Base-by-base conservation (phyloP, 2,329 filamentous ascomycete species). In the Sphaerulina populicola region DNA sequence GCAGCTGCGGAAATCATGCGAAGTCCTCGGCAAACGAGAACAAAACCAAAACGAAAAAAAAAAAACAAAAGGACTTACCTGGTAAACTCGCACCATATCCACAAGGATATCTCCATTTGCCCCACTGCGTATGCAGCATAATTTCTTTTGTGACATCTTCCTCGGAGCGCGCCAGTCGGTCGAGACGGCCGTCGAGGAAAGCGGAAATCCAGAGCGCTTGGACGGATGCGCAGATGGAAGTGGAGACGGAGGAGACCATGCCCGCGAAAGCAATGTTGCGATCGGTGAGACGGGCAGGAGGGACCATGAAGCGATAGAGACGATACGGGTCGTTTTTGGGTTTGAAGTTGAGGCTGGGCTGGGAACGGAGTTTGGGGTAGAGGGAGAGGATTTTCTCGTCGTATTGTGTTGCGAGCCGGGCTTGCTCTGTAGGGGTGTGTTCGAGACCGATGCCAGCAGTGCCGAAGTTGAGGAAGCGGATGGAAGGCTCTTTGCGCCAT, bases 51-150 rank as follows among this genome's bases (percentile, higher is more conserved):
- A n/a, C n/a, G n/a, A n/a, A n/a, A n/a, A n/a, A 7, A 5, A 27
- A 27, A 27, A 27, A 27, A 27, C 2, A 27, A 5, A 27, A 27
- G 1, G 5, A 27, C 23, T 6, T 27, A 27, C 23, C 23, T 0
- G 82, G 82, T 52, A 77, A 73, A 62, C 73, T 75, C 36, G 71
- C 72, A 1, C 84, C 84, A 61, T 80, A 82, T 0, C 84, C 85
- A 3, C 72, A 75, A 1, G 83, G 80, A 60, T 85, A 86, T 23
- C 86, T 75, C 77, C 82, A 83, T 57, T 76, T 80, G 3, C 46
- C 82, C 64, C 84, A 91, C 35, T 84, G 79, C 15, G 77, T 81
- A 62, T 84, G 74, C 42, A 88, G 69, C 21, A 82, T 75, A 0
- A 82, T 65, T 30, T 69, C 62, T 18, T 61, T 44, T 9, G 55